phyloP scores from a whole-genome alignment of 495 filamentous ascomycete species.

The Baudoinia panamericana region DNA sequence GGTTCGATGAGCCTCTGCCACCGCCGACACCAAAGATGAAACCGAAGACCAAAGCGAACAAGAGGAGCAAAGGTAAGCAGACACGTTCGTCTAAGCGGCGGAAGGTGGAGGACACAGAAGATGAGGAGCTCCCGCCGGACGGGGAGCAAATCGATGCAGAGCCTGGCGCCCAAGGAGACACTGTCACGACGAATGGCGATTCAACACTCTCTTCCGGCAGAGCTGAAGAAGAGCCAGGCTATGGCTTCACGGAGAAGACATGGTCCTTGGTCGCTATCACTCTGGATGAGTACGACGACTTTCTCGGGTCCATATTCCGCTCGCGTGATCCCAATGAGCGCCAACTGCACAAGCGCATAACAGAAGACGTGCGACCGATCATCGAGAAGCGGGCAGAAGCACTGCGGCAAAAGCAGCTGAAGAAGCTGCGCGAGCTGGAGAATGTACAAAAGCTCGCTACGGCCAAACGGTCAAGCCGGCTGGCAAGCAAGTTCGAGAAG shows the following conservation, averaged over 20 bases:
- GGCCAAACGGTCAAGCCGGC: slow-evolving; percentile 81
- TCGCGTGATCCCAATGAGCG: slow-evolving; percentile 75
- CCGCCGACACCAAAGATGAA: slow-evolving; percentile 43
- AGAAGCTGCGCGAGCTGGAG: slow-evolving; percentile 65
- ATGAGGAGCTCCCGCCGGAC: slow-evolving; percentile 33
- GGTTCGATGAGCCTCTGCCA: slow-evolving; percentile 49
- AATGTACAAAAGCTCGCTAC: slow-evolving; percentile 75
- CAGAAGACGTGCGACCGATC: slow-evolving; percentile 65
- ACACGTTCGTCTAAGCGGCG: slow-evolving; percentile 60
- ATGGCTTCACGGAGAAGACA: slow-evolving; percentile 55
- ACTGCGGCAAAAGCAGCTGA: slow-evolving; percentile 51
- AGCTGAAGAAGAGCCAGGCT: slow-evolving; percentile 32
- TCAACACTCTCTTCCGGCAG: slow-evolving; percentile 27
- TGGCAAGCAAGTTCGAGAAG: slow-evolving; percentile 67
- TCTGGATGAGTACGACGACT: slow-evolving; percentile 58
- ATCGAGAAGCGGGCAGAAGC: slow-evolving; percentile 71
- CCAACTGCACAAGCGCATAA: slow-evolving; percentile 50
- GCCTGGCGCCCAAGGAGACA: slow-evolving; percentile 8
- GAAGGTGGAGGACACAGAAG: slow-evolving; percentile 41
- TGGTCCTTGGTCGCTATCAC: slow-evolving; percentile 89
- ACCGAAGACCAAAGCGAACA: slow-evolving; percentile 40
- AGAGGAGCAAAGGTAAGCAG: slow-evolving; percentile 45
- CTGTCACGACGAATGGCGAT: slow-evolving; percentile 22
- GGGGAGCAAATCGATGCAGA: slow-evolving; percentile 25
- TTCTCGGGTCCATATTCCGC: slow-evolving; percentile 56